A percentile compares a stretch with the other conserved stretches of the same genome.
phyloP scores from a whole-genome alignment of 2,329 filamentous ascomycete species.

The Stromatinia cepivora region DNA sequence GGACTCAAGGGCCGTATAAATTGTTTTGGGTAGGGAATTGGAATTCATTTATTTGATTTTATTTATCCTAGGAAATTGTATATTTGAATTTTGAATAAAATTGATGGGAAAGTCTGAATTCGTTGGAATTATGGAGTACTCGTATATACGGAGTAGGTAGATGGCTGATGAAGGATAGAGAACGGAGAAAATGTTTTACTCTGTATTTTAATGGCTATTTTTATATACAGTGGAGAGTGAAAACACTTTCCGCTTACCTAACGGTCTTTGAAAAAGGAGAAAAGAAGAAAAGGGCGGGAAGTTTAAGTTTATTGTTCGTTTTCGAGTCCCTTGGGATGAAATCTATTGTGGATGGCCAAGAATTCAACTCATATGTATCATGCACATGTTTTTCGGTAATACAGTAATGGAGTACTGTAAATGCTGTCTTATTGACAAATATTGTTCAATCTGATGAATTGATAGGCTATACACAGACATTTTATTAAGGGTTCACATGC shows the following conservation, averaged over 20 bases:
- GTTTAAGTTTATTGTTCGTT: neutral
- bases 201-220: too few relatives aligned
- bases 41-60: neutral
- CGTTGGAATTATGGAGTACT: too few relatives aligned
- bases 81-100: too few relatives aligned
- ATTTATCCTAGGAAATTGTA: too few relatives aligned
- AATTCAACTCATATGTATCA: neutral
- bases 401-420: neutral
- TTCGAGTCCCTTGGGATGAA: too few relatives aligned
- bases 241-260: neutral
- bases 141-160: too few relatives aligned
- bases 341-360: neutral
- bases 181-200: too few relatives aligned
- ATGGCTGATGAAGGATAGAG: too few relatives aligned
- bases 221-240: neutral
- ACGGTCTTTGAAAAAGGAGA: neutral
- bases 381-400: neutral
- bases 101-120: too few relatives aligned
- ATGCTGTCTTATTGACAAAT: neutral
- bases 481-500: neutral
- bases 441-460: neutral
- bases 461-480: neutral
- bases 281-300: neutral
- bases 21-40: neutral
- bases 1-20: neutral